Conservation (phyloP, 2,329 filamentous ascomycete species). For the Neofusicoccum sp. region DNA sequence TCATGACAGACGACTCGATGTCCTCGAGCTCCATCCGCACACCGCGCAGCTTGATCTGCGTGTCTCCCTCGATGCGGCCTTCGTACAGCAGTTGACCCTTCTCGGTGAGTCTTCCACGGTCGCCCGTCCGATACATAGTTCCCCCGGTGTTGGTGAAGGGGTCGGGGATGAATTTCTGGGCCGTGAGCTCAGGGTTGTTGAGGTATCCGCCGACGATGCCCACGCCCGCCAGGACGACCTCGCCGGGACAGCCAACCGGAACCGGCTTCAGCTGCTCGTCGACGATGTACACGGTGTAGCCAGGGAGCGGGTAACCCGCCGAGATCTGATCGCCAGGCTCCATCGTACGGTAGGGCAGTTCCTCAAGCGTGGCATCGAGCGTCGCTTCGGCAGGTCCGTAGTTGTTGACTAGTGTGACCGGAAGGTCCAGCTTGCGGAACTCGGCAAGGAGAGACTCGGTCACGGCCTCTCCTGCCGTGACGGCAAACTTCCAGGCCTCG, state of each 20-base stretch:
- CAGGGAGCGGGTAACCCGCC: background rate
- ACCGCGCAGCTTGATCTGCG: slow-evolving; percentile 22
- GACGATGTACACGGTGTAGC: slow-evolving; percentile 10
- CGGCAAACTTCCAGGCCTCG: slow-evolving; percentile 31
- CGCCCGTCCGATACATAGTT: slow-evolving; percentile 18
- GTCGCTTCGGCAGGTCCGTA: slow-evolving; percentile 13
- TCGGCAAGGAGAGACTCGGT: background rate
- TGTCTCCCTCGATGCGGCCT: slow-evolving; percentile 19
- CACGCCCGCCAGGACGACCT: slow-evolving; percentile 12
- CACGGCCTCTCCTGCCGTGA: slow-evolving; percentile 25
- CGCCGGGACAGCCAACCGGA: slow-evolving; percentile 13
- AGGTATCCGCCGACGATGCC: slow-evolving; percentile 13
- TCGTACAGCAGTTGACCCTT: slow-evolving; percentile 19
- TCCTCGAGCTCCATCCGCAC: slow-evolving; percentile 21
- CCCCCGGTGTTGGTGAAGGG: background rate
- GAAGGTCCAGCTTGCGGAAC: no score
- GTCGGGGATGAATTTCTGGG: background rate
- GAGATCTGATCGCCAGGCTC: background rate
- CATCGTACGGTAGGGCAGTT: background rate
- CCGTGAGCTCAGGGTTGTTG: background rate
- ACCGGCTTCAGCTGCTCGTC: slow-evolving; percentile 8
- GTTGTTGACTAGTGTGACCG: background rate
- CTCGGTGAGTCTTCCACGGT: slow-evolving; percentile 8
- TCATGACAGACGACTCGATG: slow-evolving; percentile 13
- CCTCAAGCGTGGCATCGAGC: background rate